phyloP scores from a whole-genome alignment of 768 basidiomycete genomes.

The Paxillus involutus region DNA sequence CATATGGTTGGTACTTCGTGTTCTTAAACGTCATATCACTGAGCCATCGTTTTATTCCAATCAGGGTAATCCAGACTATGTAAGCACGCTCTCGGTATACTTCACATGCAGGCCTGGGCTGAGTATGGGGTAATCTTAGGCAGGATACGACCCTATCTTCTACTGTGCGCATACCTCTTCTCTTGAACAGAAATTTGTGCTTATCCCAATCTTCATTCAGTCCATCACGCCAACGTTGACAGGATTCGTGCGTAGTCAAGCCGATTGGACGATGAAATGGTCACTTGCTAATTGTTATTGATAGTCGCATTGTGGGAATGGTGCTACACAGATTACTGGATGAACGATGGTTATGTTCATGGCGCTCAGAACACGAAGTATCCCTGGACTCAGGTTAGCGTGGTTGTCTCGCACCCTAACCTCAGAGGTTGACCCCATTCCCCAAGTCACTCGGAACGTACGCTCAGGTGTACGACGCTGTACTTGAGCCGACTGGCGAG shows the following conservation, averaged over 20 bases:
- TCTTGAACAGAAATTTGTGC: neutral
- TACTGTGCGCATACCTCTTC: conserved; percentile 13
- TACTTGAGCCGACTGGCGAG: conserved; percentile 17
- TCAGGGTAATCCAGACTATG: conserved; percentile 21
- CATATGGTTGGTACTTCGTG: conserved; percentile 19
- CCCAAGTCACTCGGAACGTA: conserved; percentile 18
- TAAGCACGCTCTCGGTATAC: conserved; percentile 3
- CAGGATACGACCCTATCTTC: conserved; percentile 26
- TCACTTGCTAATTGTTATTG: neutral
- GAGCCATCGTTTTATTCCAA: neutral
- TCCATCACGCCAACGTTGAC: conserved; percentile 26
- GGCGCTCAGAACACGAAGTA: neutral
- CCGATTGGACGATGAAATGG: neutral
- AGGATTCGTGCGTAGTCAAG: conserved; percentile 16
- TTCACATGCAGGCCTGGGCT: neutral
- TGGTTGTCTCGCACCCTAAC: neutral
- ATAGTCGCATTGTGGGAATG: conserved; percentile 31
- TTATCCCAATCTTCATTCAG: conserved; percentile 2
- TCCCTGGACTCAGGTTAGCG: conserved; percentile 24
- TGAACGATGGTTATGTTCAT: conserved; percentile 21
- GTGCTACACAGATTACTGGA: conserved; percentile 29
- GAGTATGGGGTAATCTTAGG: conserved; percentile 5
- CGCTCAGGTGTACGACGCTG: conserved; percentile 19
- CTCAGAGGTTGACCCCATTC: neutral
- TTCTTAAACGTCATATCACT: neutral